Evolutionary conservation across 177 flowering plant species (phyloP).

Genomic region (Vitis hybrid): DNA sequence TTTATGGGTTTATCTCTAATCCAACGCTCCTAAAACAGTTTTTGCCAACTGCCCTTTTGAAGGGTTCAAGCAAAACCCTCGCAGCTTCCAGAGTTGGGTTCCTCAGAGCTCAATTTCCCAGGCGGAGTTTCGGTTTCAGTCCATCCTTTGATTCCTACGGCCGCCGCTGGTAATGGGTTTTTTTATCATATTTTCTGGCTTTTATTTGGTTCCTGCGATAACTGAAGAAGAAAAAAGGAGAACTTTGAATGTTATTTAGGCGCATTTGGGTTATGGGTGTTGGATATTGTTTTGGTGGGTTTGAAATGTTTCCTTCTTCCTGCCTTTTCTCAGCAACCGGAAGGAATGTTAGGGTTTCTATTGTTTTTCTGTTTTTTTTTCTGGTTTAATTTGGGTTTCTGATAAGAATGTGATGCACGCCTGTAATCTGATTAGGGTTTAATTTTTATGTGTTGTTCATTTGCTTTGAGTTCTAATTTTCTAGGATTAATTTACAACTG

Average conservation of each 20-base stretch:
- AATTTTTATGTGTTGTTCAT: too few relatives aligned
- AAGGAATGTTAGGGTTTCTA: slow-evolving; percentile 1
- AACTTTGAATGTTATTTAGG: background rate
- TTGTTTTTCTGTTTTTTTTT: background rate
- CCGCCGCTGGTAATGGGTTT: slow-evolving; percentile 25
- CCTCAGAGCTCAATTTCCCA: slow-evolving; percentile 20
- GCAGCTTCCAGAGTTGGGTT: slow-evolving; percentile 19
- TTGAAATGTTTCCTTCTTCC: background rate
- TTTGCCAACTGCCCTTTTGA: slow-evolving; percentile 26
- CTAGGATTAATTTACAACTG: background rate
- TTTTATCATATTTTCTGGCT: background rate
- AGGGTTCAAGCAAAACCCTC: slow-evolving; percentile 15
- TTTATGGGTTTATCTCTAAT: slow-evolving; percentile 23
- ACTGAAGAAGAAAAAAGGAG: background rate
- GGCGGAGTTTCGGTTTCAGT: slow-evolving; percentile 6
- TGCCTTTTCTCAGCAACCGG: background rate
- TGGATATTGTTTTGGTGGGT: background rate
- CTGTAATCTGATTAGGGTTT: background rate
- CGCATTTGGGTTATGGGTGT: too few relatives aligned
- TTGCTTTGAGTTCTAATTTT: too few relatives aligned
- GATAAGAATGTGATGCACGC: background rate
- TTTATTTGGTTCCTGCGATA: background rate
- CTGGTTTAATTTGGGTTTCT: background rate
- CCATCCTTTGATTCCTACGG: slow-evolving; percentile 4
- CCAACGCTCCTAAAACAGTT: slow-evolving; percentile 21